Conservation (phyloP, 176 grass and related monocot species). For the maize (Zea mays) region Zm-B73-REFERENCE-NAM-5.0 NC_050102.1:164360001-164360500, state of each 20-base stretch:
- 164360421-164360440: neutral
- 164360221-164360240: neutral
- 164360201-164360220: neutral
- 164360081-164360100: neutral
- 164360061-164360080: neutral
- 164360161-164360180: neutral
- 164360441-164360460: slow-evolving; percentile 24
- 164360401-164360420: neutral
- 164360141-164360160: neutral
- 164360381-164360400: neutral
- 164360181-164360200: neutral
- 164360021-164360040: neutral
- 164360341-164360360: neutral
- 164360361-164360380: neutral
- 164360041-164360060: neutral
- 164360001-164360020: neutral
- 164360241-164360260: neutral
- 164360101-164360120: neutral
- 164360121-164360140: neutral
- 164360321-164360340: slow-evolving; percentile 1
- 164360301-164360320: neutral
- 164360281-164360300: neutral
- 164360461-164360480: slow-evolving; percentile 9
- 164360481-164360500: neutral
- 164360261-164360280: neutral